These are phyloP conservation scores for Emmonsiellopsis sp. DNA, from an alignment of 2,329 filamentous ascomycete species.

Conservation along the genomic window DNA sequence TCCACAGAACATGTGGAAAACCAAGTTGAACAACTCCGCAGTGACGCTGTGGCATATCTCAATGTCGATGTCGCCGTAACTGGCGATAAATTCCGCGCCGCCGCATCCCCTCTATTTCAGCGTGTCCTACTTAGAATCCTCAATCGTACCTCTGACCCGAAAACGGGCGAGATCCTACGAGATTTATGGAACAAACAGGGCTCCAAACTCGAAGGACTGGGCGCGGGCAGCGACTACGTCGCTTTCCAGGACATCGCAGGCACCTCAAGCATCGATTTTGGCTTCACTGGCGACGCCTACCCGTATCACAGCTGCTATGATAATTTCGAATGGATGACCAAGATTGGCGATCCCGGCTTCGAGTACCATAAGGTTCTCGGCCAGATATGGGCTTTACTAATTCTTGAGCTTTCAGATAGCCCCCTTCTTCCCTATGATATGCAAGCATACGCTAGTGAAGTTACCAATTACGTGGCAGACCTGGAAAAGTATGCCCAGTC, in stretches of 20 bases:
- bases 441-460: constrained; percentile 56
- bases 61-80: constrained; percentile 80
- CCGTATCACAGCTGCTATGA: constrained; percentile 83
- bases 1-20: constrained; percentile 93
- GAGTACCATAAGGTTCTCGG: constrained; percentile 69
- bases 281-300: constrained; percentile 58
- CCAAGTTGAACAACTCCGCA: constrained; percentile 61
- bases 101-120: constrained; percentile 71
- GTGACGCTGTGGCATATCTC: constrained; percentile 73
- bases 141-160: constrained; percentile 63
- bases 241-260: constrained; percentile 89
- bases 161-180: constrained; percentile 60
- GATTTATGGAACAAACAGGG: constrained; percentile 62
- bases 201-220: constrained; percentile 57
- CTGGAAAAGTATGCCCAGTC: constrained; percentile 56
- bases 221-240: constrained; percentile 71
- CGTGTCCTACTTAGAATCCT: constrained; percentile 64
- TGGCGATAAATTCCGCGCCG: constrained; percentile 64
- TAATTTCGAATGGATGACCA: constrained; percentile 75
- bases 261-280: constrained; percentile 75
- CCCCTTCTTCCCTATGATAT: constrained; percentile 78
- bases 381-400: constrained; percentile 70
- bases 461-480: constrained; percentile 57
- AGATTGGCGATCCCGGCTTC: constrained; percentile 72
- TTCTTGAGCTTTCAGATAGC: constrained; percentile 74